Evolutionary conservation across 1,284 basidiomycete species (phyloP), one percentile per base, ranked within the genome.

Genomic region (Irpex sp.): DNA sequence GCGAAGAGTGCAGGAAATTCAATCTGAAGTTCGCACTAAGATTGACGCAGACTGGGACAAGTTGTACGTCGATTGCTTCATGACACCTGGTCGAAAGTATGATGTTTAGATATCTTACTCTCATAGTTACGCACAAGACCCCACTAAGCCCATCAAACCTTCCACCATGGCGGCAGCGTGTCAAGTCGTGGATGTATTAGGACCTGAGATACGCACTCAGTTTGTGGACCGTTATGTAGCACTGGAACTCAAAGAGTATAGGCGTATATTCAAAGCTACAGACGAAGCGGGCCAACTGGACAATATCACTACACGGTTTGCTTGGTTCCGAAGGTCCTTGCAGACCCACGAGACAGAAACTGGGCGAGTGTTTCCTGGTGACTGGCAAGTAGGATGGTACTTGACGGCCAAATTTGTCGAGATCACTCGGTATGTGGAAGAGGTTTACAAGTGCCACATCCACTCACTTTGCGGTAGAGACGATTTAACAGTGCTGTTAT

Each of bases 231-330:
- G 95, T 64, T 98, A 98, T 72, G 89, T 94, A 51, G 87, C 90
- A 9, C 83, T 96, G 8, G 94, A 98, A 73, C 83, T 99, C 36
- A 93, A 95, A 71, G 97, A 99, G 74, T 99, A 99, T 73, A 89
- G 96, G 9, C 89, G 96, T 15, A 97, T 99, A 72, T 99, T 99
- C 78, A 88, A 93, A 64, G 84, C 90, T 2, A 89, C 88, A 1
- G 94, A 97, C 69, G 95, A 98, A 77, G 92, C 97, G 0, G 97
- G 97, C 0, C 95, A 98, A 73, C 82, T 99, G 53, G 97, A 99
- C 77, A 99, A 99, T 67, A 85, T 98, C 4, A 87, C 93, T 0
- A 83, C 97, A 15, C 86, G 97, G 46, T 99, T 95, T 69, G 94
- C 96, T 1, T 99, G 96, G 95, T 98, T 98, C 77, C 82, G 92